Evolutionary conservation across 768 basidiomycete genomes (phyloP).

Genomic region (Mycena vitilis): DNA sequence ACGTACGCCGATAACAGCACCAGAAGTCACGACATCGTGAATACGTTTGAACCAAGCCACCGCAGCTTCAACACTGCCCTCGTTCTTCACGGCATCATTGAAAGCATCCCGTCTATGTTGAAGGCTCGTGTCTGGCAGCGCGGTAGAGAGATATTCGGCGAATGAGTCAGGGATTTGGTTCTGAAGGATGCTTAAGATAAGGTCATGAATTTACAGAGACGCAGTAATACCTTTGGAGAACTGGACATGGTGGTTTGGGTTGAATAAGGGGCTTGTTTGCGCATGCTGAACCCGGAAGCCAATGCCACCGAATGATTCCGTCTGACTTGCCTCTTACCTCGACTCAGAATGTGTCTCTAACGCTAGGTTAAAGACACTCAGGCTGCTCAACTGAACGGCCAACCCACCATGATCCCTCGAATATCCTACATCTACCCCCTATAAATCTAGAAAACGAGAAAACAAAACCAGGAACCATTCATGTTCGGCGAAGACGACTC

Average conservation of each 20-base stretch:
- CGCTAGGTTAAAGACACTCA: constrained; percentile 16
- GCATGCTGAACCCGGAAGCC: background rate
- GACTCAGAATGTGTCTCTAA: constrained; percentile 24
- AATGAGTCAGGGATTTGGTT: background rate
- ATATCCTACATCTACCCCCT: constrained; percentile 51
- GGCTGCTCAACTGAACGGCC: constrained; percentile 16
- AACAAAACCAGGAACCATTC: too few species aligned
- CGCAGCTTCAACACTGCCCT: constrained; percentile 8
- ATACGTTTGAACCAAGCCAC: constrained; percentile 3
- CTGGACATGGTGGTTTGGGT: too few species aligned
- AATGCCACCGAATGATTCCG: constrained; percentile 16
- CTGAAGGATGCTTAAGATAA: too few species aligned
- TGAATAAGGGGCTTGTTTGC: background rate
- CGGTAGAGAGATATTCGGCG: constrained; percentile 1
- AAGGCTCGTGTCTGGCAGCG: constrained; percentile 4
- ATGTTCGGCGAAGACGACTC: constrained; percentile 91
- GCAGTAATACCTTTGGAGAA: too few species aligned
- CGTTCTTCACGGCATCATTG: background rate
- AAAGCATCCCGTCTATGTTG: background rate
- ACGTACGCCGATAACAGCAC: constrained; percentile 11
- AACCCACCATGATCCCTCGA: constrained; percentile 64
- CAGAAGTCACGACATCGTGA: background rate
- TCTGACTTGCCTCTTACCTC: constrained; percentile 6
- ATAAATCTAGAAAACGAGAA: background rate
- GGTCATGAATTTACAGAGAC: too few species aligned